These are phyloP conservation scores for Exophiala viscosa DNA, from an alignment of 2,329 filamentous ascomycete genomes.

Conservation along the genomic window DNA sequence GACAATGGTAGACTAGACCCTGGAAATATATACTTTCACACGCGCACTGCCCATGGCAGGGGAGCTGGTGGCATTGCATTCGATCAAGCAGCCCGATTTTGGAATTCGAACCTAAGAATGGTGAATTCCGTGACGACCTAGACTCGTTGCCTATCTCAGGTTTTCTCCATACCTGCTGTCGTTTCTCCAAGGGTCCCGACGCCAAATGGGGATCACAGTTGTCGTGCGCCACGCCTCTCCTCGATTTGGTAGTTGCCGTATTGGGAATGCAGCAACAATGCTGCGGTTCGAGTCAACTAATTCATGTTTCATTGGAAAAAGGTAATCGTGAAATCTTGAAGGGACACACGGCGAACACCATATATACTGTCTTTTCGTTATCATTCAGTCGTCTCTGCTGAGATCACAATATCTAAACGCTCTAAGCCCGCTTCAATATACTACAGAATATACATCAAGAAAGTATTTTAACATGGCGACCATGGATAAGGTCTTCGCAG, in stretches of 20 bases:
- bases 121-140: no score
- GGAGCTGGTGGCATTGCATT: no score
- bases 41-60: no score
- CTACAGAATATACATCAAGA: neutral
- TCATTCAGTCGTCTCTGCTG: neutral
- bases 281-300: neutral
- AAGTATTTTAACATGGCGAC: conserved; percentile 36
- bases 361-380: neutral
- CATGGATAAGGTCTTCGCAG: conserved; percentile 44
- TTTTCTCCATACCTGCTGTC: neutral
- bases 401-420: neutral
- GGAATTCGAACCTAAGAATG: no score
- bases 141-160: neutral
- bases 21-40: no score
- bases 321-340: neutral
- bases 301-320: neutral
- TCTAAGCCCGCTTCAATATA: neutral
- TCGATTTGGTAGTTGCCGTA: neutral
- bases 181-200: neutral
- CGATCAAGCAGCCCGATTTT: no score
- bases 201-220: neutral
- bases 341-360: neutral
- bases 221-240: neutral
- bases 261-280: neutral
- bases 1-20: no score